phyloP scores from a whole-genome alignment of 768 basidiomycete genomes.

The Mycena olivaceomarginata region DNA sequence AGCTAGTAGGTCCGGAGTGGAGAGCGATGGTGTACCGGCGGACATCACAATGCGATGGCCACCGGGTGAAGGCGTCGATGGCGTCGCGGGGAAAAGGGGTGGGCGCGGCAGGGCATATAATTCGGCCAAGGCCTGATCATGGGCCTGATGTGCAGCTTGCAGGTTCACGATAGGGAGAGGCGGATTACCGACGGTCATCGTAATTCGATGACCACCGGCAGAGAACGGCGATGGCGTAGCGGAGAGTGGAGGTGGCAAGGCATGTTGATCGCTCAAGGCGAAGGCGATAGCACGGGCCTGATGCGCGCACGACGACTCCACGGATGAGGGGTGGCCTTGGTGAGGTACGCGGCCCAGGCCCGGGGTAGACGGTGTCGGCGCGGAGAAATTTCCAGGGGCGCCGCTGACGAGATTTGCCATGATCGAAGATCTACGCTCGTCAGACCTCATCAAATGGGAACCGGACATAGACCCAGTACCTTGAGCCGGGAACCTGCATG shows the following conservation, averaged over 20 bases:
- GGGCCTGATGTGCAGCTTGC: too few species aligned
- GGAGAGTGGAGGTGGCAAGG: too few species aligned
- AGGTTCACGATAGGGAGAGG: too few species aligned
- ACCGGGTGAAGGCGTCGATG: background rate
- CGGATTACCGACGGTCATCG: too few species aligned
- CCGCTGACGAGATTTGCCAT: background rate
- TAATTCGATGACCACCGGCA: too few species aligned
- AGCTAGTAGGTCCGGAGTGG: background rate
- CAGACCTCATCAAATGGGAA: too few species aligned
- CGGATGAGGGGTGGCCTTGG: background rate
- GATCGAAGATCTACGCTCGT: background rate
- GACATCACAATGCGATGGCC: background rate
- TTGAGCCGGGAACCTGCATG: slow-evolving; percentile 13
- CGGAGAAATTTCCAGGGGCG: background rate
- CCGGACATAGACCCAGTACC: background rate
- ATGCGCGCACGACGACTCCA: too few species aligned
- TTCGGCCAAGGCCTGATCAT: too few species aligned
- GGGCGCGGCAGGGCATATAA: background rate
- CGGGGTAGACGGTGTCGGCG: background rate
- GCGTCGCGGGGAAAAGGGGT: background rate
- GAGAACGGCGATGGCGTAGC: too few species aligned
- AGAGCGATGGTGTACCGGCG: background rate
- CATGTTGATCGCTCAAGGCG: too few species aligned
- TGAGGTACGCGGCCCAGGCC: background rate
- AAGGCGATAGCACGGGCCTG: too few species aligned